These are phyloP conservation scores for Colletotrichum filicis DNA, from an alignment of 2,329 filamentous ascomycete genomes.

Conservation along the genomic window DNA sequence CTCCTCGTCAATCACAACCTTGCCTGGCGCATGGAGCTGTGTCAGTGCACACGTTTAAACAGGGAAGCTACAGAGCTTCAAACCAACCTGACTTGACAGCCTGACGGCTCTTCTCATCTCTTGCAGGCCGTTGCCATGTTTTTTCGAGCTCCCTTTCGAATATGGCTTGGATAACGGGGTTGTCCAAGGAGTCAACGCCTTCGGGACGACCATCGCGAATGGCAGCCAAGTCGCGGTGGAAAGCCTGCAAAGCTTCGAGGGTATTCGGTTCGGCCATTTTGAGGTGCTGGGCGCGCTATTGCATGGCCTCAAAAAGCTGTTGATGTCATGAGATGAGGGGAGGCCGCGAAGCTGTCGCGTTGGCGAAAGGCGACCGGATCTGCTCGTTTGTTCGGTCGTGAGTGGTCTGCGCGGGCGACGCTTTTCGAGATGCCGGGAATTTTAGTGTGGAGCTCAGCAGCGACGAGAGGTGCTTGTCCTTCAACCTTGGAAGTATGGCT, in stretches of 20 bases:
- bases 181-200: constrained; percentile 73
- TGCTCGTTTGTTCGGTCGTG: constrained; percentile 6
- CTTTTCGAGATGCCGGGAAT: constrained; percentile 34
- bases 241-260: constrained; percentile 81
- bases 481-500: background rate
- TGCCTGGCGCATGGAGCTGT: constrained; percentile 64
- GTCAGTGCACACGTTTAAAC: constrained; percentile 6
- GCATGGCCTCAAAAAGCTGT: constrained; percentile 49
- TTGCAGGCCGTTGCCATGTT: constrained; percentile 79
- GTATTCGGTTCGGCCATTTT: constrained; percentile 79
- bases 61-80: background rate
- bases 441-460: constrained; percentile 33
- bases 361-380: constrained; percentile 20
- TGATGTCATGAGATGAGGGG: constrained; percentile 28
- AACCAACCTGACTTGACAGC: constrained; percentile 73
- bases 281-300: constrained; percentile 53
- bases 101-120: constrained; percentile 80
- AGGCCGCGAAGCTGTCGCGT: constrained; percentile 32
- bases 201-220: constrained; percentile 75
- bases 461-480: background rate
- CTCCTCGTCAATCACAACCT: constrained; percentile 76
- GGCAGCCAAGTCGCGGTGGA: constrained; percentile 86
- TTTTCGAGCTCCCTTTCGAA: constrained; percentile 78
- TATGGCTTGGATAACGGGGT: constrained; percentile 75
- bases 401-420: constrained; percentile 15